Evolutionary conservation across 495 filamentous ascomycete genomes (phyloP).

Genomic region (Talaromyces ruber): DNA sequence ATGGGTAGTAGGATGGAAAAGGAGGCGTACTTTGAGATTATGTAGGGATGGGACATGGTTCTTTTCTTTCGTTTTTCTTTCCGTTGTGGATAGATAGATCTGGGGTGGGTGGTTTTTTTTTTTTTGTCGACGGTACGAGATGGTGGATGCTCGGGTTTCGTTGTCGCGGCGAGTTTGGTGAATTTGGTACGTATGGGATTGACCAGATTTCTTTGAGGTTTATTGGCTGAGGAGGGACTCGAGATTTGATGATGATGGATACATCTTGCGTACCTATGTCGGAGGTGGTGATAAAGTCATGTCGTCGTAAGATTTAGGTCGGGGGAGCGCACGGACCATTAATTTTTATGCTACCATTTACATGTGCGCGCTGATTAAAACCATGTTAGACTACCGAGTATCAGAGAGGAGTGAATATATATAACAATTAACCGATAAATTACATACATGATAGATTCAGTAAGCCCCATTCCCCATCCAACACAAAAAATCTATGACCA

Average conservation of each 20-base stretch:
- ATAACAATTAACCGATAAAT: neutral
- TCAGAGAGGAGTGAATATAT: neutral
- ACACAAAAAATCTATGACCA: neutral
- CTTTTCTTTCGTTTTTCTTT: neutral
- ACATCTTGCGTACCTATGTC: neutral
- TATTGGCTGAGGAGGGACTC: neutral
- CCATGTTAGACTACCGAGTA: neutral
- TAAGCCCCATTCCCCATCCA: neutral
- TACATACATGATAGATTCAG: neutral
- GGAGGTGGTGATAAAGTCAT: neutral
- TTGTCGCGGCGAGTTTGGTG: neutral
- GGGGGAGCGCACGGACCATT: neutral
- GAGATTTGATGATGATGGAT: neutral
- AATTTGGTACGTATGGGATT: neutral
- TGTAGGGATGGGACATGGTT: conserved; percentile 14
- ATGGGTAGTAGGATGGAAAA: neutral
- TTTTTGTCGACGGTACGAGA: too few species aligned
- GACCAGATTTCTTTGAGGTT: neutral
- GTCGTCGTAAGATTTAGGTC: neutral
- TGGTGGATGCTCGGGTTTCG: neutral
- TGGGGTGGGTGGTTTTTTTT: too few species aligned
- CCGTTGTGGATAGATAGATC: neutral
- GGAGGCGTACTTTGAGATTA: conserved; percentile 32
- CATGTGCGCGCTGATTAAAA: neutral
- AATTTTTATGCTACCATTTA: neutral